Evolutionary conservation across 148 eudicot species (phyloP), one percentile per base, ranked within the genome.

Genomic region (Hydrangea macrophylla): DNA sequence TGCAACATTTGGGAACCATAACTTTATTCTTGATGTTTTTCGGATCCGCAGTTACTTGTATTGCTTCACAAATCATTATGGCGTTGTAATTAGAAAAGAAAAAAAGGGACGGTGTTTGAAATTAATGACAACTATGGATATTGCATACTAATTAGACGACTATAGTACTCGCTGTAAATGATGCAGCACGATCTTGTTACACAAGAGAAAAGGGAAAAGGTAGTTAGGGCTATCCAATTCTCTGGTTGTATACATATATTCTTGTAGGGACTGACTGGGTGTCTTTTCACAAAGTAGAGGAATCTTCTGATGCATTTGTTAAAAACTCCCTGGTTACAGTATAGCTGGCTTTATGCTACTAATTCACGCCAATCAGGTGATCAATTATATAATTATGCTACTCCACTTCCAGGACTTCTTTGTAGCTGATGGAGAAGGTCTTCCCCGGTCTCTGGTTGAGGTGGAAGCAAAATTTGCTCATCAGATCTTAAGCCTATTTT

Each of bases 351-450:
- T 63, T 33, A 3, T 36, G n/a, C 31, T 39, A 11, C 11, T 0
- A 35, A 33, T 39, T 15, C 6, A 1, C 0, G 24, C 10, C 37
- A 30, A 40, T 54, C 27, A 4, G 28, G 64, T 8, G 6, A 20
- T 58, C 24, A 58, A 18, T n/a, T 31, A 13, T 42, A 17, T 22
- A 42, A 39, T 15, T 37, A 4, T 73, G 6, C 58, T 69, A 18
- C 24, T 70, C 28, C 48, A 54, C 59, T 80, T 73, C 51, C 55
- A 92, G 98, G 98, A 92, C 30, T 79, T 92, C 72, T 85, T 92
- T 78, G 86, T 92, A 70, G 98, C 98, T 67, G 94, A 92, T 39
- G 98, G 98, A 58, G 94, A 92, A 86, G 98, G 98, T 73, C 94
- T 92, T 78, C 96, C 96, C 48, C 94, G 96, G 70, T 90, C 96